A percentile compares a stretch with the other conserved stretches of the same genome.
Conservation (phyloP, 2,329 filamentous ascomycete species). For the Sporothrix brasiliensis region DNA sequence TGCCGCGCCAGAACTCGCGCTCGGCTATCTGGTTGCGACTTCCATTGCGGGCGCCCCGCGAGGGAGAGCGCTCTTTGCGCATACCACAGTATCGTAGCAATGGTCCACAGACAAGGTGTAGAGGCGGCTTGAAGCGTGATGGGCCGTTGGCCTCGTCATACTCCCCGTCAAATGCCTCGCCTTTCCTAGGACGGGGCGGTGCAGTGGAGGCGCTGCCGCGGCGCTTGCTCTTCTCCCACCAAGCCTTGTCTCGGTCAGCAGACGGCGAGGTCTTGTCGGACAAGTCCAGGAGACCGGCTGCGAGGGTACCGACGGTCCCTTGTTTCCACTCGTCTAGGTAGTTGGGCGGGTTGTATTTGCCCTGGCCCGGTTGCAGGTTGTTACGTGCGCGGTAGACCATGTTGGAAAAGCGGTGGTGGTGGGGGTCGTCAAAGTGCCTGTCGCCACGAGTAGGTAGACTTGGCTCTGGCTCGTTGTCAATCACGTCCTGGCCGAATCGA, state of each 20-base stretch:
- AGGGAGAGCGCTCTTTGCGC: slow-evolving; percentile 60
- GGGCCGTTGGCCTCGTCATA: slow-evolving; percentile 65
- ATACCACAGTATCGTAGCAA: slow-evolving; percentile 88
- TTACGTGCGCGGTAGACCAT: slow-evolving; percentile 49
- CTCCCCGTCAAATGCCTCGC: slow-evolving; percentile 67
- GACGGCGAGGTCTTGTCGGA: slow-evolving; percentile 46
- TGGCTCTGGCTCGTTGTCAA: slow-evolving; percentile 38
- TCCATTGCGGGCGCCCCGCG: slow-evolving; percentile 45
- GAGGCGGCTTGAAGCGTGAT: slow-evolving; percentile 76
- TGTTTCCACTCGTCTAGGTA: slow-evolving; percentile 75
- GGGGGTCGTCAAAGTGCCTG: slow-evolving; percentile 34
- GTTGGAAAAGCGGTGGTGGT: slow-evolving; percentile 47
- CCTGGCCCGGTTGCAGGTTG: slow-evolving; percentile 53
- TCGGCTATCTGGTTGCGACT: slow-evolving; percentile 46
- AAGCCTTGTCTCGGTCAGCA: slow-evolving; percentile 61
- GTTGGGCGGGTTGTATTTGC: slow-evolving; percentile 60
- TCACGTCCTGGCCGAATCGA: slow-evolving; percentile 40
- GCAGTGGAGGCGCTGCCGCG: slow-evolving; percentile 52
- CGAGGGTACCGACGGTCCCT: slow-evolving; percentile 64
- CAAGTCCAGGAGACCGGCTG: slow-evolving; percentile 63
- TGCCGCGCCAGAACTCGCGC: slow-evolving; percentile 87
- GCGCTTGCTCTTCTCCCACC: slow-evolving; percentile 71
- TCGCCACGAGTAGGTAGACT: slow-evolving; percentile 36
- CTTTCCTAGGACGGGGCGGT: slow-evolving; percentile 52
- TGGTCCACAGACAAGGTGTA: slow-evolving; percentile 89